These are phyloP conservation scores for Piloderma croceum DNA, from an alignment of 768 basidiomycete species.

Conservation along the genomic window DNA sequence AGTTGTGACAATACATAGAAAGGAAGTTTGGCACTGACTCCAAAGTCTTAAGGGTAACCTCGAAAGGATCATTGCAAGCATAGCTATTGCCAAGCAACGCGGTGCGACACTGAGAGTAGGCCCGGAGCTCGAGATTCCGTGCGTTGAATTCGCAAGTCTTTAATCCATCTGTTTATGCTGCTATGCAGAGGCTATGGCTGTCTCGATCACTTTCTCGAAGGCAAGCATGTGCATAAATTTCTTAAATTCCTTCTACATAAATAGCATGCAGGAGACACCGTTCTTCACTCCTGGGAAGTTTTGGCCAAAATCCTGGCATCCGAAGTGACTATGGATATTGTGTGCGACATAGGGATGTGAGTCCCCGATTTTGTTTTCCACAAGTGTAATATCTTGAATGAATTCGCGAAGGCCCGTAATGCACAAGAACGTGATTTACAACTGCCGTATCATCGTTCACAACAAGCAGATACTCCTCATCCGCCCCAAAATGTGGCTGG, in stretches of 20 bases:
- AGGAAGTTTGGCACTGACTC: neutral
- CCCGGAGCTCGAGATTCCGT: conserved; percentile 96
- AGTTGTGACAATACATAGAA: conserved; percentile 7
- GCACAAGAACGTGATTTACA: conserved; percentile 98
- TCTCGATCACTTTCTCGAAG: conserved; percentile 95
- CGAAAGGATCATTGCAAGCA: conserved; percentile 85
- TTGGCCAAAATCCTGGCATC: conserved; percentile 84
- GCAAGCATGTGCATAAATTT: conserved; percentile 32
- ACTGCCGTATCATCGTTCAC: conserved; percentile 88
- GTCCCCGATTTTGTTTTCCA: conserved; percentile 16
- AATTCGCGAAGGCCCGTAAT: conserved; percentile 73
- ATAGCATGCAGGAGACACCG: conserved; percentile 73
- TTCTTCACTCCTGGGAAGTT: conserved; percentile 96
- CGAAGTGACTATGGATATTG: conserved; percentile 74
- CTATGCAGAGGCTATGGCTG: conserved; percentile 88
- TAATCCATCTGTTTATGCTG: neutral
- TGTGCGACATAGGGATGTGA: conserved; percentile 97
- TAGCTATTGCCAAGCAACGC: conserved; percentile 77
- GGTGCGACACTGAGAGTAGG: conserved; percentile 92
- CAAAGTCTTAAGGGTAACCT: conserved; percentile 71
- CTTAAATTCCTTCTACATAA: neutral
- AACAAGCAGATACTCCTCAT: conserved; percentile 87
- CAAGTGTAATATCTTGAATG: neutral
- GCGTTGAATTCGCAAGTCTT: conserved; percentile 21
- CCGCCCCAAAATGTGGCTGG: conserved; percentile 99